Conservation (phyloP, 164 flowering plant species). For the Vitis rupestris region DNA sequence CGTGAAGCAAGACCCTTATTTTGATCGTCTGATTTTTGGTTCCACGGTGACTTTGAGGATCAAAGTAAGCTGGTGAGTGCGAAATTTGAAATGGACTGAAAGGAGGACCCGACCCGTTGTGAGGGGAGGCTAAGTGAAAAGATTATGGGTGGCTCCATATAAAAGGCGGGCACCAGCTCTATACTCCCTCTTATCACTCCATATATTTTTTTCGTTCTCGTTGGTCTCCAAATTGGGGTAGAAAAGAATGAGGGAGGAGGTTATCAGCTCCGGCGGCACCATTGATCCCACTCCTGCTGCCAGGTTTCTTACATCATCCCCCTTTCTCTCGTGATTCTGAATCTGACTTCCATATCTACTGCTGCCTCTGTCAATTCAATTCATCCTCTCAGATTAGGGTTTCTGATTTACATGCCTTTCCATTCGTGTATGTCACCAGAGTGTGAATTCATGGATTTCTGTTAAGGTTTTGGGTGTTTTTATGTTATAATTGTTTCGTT, state of each 20-base stretch:
- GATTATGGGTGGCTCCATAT: no score
- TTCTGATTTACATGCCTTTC: not conserved
- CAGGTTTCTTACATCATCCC: constrained; percentile 5
- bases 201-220: not conserved
- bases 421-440: no score
- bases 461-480: not conserved
- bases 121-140: no score
- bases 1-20: no score
- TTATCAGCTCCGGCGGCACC: constrained; percentile 27
- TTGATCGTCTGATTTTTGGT: no score
- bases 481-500: not conserved
- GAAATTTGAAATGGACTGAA: no score
- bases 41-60: no score
- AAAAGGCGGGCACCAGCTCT: no score
- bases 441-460: no score
- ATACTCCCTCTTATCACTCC: not conserved
- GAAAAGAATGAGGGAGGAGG: constrained; percentile 25
- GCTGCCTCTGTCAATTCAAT: not conserved
- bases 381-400: constrained; percentile 8
- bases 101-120: no score
- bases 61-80: no score
- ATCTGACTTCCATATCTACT: not conserved
- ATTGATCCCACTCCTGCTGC: constrained; percentile 31
- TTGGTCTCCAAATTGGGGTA: not conserved
- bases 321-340: constrained; percentile 1